Conservation (phyloP, 805 yeast genomes). For the Candida ipomoeae region DNA sequence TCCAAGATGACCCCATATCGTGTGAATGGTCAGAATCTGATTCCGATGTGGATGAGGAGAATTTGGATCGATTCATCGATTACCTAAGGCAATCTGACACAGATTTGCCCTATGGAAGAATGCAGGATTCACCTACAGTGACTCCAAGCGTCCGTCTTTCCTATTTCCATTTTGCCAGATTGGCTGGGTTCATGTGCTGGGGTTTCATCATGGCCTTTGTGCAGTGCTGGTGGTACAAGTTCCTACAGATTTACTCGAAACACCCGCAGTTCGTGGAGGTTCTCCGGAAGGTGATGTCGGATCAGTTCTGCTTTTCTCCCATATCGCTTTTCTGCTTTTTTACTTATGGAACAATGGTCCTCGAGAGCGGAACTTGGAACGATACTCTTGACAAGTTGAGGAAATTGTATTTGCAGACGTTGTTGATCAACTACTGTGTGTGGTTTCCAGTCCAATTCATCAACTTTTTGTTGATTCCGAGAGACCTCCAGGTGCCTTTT, state of each 20-base stretch:
- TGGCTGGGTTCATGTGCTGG: conserved; percentile 81
- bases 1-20: not conserved
- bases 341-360: conserved; percentile 74
- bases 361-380: conserved; percentile 67
- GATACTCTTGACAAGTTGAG: conserved; percentile 63
- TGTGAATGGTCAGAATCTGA: conserved; percentile 1
- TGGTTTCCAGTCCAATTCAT: conserved; percentile 82
- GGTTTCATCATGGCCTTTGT: conserved; percentile 78
- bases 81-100: conserved; percentile 28
- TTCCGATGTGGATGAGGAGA: conserved; percentile 25
- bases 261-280: conserved; percentile 84
- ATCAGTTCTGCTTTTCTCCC: conserved; percentile 88
- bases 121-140: conserved; percentile 1
- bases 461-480: conserved; percentile 67
- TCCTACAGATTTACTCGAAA: conserved; percentile 75
- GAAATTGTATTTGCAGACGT: conserved; percentile 62
- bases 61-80: conserved; percentile 32
- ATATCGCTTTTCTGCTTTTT: conserved; percentile 75
- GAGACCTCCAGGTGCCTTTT: conserved; percentile 82
- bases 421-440: conserved; percentile 64
- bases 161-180: conserved; percentile 61
- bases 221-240: conserved; percentile 86
- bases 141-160: conserved; percentile 19
- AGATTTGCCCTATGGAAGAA: conserved; percentile 5
- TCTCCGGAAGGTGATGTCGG: conserved; percentile 80